Conservation (phyloP, 768 basidiomycete genomes). For the Lactarius psammicola region DNA sequence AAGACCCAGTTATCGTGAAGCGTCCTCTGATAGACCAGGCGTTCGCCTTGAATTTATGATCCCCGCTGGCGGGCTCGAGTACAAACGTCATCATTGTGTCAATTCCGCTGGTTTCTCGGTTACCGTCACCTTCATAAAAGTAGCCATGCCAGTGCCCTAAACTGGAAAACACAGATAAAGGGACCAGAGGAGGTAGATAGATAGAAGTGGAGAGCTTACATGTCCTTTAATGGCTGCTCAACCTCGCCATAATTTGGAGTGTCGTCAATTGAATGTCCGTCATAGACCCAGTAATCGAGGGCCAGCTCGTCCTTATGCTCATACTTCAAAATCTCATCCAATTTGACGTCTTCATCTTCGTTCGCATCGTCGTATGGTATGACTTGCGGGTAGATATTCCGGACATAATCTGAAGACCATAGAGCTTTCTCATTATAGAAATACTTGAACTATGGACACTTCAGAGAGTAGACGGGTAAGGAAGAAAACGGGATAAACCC, state of each 20-base stretch:
- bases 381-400: not conserved
- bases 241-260: not conserved
- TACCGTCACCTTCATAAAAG: slow-evolving; percentile 9
- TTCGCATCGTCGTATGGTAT: slow-evolving; percentile 5
- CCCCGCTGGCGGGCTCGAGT: slow-evolving; percentile 12
- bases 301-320: not conserved
- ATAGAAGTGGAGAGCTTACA: not conserved
- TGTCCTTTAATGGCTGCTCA: slow-evolving; percentile 11
- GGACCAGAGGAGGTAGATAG: not conserved
- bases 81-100: slow-evolving; percentile 20
- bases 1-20: slow-evolving; percentile 26
- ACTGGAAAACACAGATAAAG: not conserved
- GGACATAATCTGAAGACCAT: slow-evolving; percentile 10
- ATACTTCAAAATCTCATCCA: slow-evolving; percentile 8
- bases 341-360: slow-evolving; percentile 17
- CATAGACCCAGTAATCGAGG: slow-evolving; percentile 20
- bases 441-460: slow-evolving; percentile 17
- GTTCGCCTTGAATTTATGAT: slow-evolving; percentile 16
- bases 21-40: slow-evolving; percentile 21
- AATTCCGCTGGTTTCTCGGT: not conserved
- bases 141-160: slow-evolving; percentile 26
- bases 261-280: slow-evolving; percentile 16
- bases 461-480: not conserved
- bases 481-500: not conserved
- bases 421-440: not conserved